Conservation (phyloP, 306 rosid genomes). For the Heteromeles arbutifolia region DNA sequence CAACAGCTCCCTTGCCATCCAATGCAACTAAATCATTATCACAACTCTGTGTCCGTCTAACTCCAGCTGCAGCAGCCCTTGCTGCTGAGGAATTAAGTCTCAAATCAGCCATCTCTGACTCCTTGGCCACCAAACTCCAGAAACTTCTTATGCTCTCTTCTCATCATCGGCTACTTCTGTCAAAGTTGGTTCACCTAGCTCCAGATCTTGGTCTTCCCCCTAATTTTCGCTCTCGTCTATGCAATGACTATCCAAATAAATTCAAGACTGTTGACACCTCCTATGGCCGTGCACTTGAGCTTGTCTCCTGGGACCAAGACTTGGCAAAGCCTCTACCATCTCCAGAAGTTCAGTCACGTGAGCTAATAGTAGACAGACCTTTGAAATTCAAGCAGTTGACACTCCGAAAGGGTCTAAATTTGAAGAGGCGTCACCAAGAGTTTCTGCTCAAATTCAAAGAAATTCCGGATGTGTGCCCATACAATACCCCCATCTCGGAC, state of each 20-base stretch:
- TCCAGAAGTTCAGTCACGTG: constrained; percentile 31
- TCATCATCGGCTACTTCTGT: constrained; percentile 52
- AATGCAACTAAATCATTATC: constrained; percentile 68
- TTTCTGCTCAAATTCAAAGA: constrained; percentile 72
- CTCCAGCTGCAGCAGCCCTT: constrained; percentile 78
- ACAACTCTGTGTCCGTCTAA: constrained; percentile 83
- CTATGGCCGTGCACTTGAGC: constrained; percentile 91
- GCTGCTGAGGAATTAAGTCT: constrained; percentile 56
- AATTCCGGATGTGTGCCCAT: constrained; percentile 72
- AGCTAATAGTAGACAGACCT: constrained; percentile 80
- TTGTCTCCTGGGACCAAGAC: constrained; percentile 59
- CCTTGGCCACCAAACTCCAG: constrained; percentile 75
- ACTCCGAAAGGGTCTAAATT: constrained; percentile 74
- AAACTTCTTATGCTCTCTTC: constrained; percentile 87
- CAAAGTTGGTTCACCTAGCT: constrained; percentile 86
- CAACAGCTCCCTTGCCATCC: constrained; percentile 58
- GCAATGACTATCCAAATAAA: constrained; percentile 73
- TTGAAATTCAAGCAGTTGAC: constrained; percentile 79
- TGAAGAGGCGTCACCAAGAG: constrained; percentile 67
- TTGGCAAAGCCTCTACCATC: constrained; percentile 55
- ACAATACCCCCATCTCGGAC: constrained; percentile 28
- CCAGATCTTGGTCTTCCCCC: constrained; percentile 90
- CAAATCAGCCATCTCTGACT: constrained; percentile 41
- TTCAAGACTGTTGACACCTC: constrained; percentile 76
- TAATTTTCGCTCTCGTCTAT: constrained; percentile 69